Conservation (phyloP, 257 asterid genomes). For the Solanum tacnaense region DNA sequence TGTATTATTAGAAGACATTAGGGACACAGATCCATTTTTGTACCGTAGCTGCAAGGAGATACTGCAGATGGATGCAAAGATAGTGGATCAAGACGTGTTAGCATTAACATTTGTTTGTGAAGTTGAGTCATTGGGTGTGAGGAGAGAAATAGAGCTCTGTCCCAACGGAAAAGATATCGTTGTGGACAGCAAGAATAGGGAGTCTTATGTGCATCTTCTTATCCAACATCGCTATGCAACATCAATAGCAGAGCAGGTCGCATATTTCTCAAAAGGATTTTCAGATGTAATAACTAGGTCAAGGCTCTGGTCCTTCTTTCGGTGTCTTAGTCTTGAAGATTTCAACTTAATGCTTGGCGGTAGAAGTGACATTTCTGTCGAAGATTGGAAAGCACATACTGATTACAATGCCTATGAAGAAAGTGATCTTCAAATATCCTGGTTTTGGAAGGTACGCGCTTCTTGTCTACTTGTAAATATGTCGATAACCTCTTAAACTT, state of each 20-base stretch:
- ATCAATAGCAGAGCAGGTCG: conserved; percentile 49
- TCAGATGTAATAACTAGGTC: conserved; percentile 31
- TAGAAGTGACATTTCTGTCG: conserved; percentile 52
- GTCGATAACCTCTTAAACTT: neutral
- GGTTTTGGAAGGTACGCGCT: conserved; percentile 87
- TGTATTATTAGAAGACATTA: conserved; percentile 58
- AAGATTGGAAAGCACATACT: conserved; percentile 87
- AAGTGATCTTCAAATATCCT: conserved; percentile 60
- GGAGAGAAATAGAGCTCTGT: conserved; percentile 60
- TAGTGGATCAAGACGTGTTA: conserved; percentile 68
- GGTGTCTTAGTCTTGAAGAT: conserved; percentile 46
- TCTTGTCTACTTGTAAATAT: neutral
- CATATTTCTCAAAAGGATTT: conserved; percentile 57
- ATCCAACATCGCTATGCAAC: conserved; percentile 51
- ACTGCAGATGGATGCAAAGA: conserved; percentile 26
- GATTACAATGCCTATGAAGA: conserved; percentile 58
- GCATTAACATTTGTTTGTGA: conserved; percentile 72
- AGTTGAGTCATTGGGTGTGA: conserved; percentile 62
- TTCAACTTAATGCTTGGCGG: conserved; percentile 72
- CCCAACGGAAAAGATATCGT: conserved; percentile 37
- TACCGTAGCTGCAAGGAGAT: conserved; percentile 78
- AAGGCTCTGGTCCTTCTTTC: conserved; percentile 37
- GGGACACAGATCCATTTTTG: conserved; percentile 63
- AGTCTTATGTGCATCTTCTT: conserved; percentile 57
- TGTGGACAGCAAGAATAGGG: conserved; percentile 64